Conservation (phyloP, 2,329 filamentous ascomycete genomes). For the Cyphellophora europaea region DNA sequence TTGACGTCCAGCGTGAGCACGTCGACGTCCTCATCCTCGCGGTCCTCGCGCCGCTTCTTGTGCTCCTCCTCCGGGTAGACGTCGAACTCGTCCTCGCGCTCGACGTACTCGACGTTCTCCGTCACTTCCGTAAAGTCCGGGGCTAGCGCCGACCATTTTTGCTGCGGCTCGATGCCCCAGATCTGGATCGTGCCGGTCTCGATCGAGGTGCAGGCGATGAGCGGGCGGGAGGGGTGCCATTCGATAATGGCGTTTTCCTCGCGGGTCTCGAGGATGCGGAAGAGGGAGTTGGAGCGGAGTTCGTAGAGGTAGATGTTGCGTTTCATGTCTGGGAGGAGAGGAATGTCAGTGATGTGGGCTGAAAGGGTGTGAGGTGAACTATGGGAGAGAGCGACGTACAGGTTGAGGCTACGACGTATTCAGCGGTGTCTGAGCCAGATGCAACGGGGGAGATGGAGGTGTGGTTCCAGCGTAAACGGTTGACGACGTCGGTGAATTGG, state of each 20-base stretch:
- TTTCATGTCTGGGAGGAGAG: no score
- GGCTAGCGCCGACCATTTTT: slow-evolving; percentile 93
- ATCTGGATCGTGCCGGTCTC: slow-evolving; percentile 91
- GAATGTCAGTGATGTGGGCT: no score
- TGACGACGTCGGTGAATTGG: slow-evolving; percentile 97
- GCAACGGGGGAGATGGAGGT: slow-evolving; percentile 66
- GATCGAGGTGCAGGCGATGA: slow-evolving; percentile 83
- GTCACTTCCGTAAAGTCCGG: slow-evolving; percentile 97
- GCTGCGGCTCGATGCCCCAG: slow-evolving; percentile 90
- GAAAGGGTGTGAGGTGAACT: no score
- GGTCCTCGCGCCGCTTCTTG: slow-evolving; percentile 78
- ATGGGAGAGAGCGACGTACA: no score
- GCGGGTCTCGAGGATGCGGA: slow-evolving; percentile 93
- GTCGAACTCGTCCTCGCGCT: slow-evolving; percentile 95
- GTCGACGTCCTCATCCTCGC: slow-evolving; percentile 89
- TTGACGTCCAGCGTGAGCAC: slow-evolving; percentile 57
- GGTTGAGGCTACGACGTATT: slow-evolving; percentile 92
- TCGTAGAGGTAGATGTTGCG: slow-evolving; percentile 68
- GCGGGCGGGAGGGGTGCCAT: slow-evolving; percentile 80
- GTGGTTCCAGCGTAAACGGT: slow-evolving; percentile 91
- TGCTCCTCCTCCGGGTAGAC: slow-evolving; percentile 82
- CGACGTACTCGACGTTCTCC: slow-evolving; percentile 94
- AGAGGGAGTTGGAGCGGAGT: slow-evolving; percentile 80
- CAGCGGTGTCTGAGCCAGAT: slow-evolving; percentile 50
- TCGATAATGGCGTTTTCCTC: slow-evolving; percentile 95